phyloP scores from a whole-genome alignment of 2,329 filamentous ascomycete species.

The Aureobasidium uvarum region DNA sequence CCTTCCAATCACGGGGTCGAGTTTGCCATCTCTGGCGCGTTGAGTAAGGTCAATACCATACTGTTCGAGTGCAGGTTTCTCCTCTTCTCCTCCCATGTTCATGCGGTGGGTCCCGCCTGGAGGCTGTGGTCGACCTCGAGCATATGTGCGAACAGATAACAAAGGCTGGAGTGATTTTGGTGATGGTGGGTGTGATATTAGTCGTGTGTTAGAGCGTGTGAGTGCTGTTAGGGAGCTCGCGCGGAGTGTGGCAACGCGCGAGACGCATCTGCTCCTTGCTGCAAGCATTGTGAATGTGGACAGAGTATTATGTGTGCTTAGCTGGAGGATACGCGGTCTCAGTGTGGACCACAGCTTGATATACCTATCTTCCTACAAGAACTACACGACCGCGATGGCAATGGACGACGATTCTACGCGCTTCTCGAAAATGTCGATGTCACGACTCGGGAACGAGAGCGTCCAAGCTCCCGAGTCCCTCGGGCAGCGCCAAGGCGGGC shows the following conservation, averaged over 20 bases:
- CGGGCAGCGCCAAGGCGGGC: neutral
- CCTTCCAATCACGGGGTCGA: conserved; percentile 93
- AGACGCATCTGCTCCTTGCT: conserved; percentile 17
- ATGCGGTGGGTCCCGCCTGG: conserved; percentile 92
- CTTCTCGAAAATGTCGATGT: conserved; percentile 24
- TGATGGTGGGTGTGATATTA: conserved; percentile 23
- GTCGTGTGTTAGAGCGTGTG: neutral
- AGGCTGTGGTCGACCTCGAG: conserved; percentile 67
- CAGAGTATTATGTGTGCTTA: neutral
- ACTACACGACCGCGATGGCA: conserved; percentile 3
- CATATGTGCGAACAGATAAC: conserved; percentile 44
- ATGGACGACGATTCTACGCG: conserved; percentile 23
- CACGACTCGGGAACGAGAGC: neutral
- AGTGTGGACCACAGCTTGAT: neutral
- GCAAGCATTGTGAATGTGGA: conserved; percentile 22
- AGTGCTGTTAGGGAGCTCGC: conserved; percentile 1
- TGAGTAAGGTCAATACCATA: conserved; percentile 89
- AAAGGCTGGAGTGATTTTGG: neutral
- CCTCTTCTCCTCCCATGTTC: conserved; percentile 71
- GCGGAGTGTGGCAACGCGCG: conserved; percentile 8
- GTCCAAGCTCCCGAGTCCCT: conserved; percentile 14
- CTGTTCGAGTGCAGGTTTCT: conserved; percentile 87
- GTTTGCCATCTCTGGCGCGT: conserved; percentile 78
- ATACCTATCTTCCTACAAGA: conserved; percentile 16
- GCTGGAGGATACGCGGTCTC: neutral